Percentiles rank a stretch among this genome's conserved stretches.
phyloP scores from a whole-genome alignment of 768 basidiomycete species.

The Leccinum boreale region DNA sequence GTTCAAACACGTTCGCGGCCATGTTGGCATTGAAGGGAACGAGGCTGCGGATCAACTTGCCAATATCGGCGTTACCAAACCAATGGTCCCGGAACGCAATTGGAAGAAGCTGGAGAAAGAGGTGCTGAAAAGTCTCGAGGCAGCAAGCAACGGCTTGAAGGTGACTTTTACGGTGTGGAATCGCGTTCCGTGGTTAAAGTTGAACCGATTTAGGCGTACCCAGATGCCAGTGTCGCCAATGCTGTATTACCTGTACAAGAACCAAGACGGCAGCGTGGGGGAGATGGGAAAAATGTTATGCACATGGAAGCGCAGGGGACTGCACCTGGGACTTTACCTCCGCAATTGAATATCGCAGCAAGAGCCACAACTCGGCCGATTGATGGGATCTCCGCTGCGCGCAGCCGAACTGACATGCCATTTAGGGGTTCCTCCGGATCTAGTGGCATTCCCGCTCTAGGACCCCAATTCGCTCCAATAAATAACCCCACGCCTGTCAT shows the following conservation, averaged over 20 bases:
- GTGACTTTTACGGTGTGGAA: slow-evolving; percentile 11
- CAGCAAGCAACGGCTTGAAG: slow-evolving; percentile 14
- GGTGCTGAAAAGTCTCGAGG: slow-evolving; percentile 8
- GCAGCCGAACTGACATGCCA: neutral
- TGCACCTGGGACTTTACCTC: neutral
- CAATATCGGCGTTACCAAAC: slow-evolving; percentile 48
- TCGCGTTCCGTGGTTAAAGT: slow-evolving; percentile 5
- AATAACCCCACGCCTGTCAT: neutral
- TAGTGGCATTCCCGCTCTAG: neutral
- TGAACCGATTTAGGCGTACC: slow-evolving; percentile 25
- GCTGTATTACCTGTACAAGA: neutral
- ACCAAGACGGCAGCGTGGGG: neutral
- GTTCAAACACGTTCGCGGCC: slow-evolving; percentile 76
- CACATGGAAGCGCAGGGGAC: neutral
- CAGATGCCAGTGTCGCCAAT: slow-evolving; percentile 23
- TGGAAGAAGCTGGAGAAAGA: slow-evolving; percentile 43
- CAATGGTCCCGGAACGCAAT: slow-evolving; percentile 47
- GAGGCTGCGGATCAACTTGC: slow-evolving; percentile 82
- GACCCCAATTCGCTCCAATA: neutral
- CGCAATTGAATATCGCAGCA: neutral
- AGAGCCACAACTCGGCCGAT: neutral
- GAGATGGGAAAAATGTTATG: neutral
- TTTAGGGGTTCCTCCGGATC: neutral
- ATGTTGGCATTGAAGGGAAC: slow-evolving; percentile 76
- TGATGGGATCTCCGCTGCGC: neutral